These are phyloP conservation scores for Strobilomyces echinocephalus DNA, from an alignment of 768 basidiomycete genomes.

Conservation along the genomic window DNA sequence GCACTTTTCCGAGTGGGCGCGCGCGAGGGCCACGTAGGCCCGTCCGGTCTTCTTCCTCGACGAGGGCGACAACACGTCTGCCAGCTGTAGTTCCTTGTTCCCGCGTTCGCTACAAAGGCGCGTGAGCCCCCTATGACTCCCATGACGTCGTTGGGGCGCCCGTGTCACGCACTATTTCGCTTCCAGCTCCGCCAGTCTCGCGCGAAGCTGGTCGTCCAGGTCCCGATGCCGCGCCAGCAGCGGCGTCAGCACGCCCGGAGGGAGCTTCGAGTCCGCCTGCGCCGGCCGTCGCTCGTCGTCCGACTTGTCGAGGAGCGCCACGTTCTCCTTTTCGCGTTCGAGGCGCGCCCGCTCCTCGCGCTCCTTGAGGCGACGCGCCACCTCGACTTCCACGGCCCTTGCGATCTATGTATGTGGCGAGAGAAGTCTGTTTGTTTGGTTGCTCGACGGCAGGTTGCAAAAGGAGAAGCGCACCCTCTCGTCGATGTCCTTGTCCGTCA, in stretches of 20 bases:
- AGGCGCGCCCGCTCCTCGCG: slow-evolving; percentile 32
- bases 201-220: slow-evolving; percentile 62
- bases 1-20: slow-evolving; percentile 77
- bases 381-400: slow-evolving; percentile 69
- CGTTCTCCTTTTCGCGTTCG: slow-evolving; percentile 27
- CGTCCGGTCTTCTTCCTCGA: slow-evolving; percentile 80
- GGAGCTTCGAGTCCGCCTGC: slow-evolving; percentile 17
- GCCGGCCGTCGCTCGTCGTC: slow-evolving; percentile 3
- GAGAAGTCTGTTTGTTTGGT: background rate
- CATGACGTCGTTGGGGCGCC: background rate
- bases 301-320: slow-evolving; percentile 1
- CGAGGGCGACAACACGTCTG: slow-evolving; percentile 61
- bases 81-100: slow-evolving; percentile 55
- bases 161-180: slow-evolving; percentile 60
- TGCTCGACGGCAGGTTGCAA: background rate
- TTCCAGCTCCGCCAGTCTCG: slow-evolving; percentile 64
- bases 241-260: slow-evolving; percentile 49
- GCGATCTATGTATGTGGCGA: slow-evolving; percentile 51
- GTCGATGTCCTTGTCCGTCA: slow-evolving; percentile 71
- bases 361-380: slow-evolving; percentile 56
- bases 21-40: slow-evolving; percentile 79
- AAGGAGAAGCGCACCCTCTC: slow-evolving; percentile 45
- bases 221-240: slow-evolving; percentile 62
- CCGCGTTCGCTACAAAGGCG: slow-evolving; percentile 47
- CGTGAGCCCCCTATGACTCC: slow-evolving; percentile 13